These are phyloP conservation scores for Aspergillus leporis DNA, from an alignment of 495 filamentous ascomycete species.

Conservation along the genomic window DNA sequence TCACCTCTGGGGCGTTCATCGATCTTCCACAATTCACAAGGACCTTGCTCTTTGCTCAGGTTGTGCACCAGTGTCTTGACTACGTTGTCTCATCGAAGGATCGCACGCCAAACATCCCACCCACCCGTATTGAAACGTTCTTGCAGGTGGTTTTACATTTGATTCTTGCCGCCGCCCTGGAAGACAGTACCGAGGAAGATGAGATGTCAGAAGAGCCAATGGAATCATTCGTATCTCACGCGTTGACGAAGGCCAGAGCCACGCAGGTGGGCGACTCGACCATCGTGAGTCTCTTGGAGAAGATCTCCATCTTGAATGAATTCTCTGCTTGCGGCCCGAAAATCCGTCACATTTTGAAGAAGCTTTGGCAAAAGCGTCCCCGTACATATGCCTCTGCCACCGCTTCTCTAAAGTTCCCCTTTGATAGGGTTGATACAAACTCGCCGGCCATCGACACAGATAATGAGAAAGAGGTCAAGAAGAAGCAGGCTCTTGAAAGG, in stretches of 20 bases:
- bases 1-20: constrained; percentile 73
- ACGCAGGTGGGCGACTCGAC: constrained; percentile 59
- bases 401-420: constrained; percentile 48
- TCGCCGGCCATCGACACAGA: constrained; percentile 61
- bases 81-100: constrained; percentile 68
- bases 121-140: constrained; percentile 85
- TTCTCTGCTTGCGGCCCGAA: constrained; percentile 82
- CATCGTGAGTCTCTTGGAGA: constrained; percentile 73
- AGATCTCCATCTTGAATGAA: constrained; percentile 69
- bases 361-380: constrained; percentile 81
- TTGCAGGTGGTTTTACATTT: constrained; percentile 89
- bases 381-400: constrained; percentile 63
- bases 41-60: constrained; percentile 83
- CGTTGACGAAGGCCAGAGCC: constrained; percentile 60
- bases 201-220: constrained; percentile 45
- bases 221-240: constrained; percentile 67
- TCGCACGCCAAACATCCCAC: constrained; percentile 68
- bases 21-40: constrained; percentile 74
- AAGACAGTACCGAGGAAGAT: constrained; percentile 68
- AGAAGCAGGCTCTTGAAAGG: constrained; percentile 81
- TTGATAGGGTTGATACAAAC: constrained; percentile 56
- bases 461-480: constrained; percentile 79
- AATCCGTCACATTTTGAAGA: constrained; percentile 80
- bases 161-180: constrained; percentile 75
- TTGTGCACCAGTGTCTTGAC: constrained; percentile 83